phyloP scores from a whole-genome alignment of 1,284 basidiomycete species.

The Exsudoporus floridanus region DNA sequence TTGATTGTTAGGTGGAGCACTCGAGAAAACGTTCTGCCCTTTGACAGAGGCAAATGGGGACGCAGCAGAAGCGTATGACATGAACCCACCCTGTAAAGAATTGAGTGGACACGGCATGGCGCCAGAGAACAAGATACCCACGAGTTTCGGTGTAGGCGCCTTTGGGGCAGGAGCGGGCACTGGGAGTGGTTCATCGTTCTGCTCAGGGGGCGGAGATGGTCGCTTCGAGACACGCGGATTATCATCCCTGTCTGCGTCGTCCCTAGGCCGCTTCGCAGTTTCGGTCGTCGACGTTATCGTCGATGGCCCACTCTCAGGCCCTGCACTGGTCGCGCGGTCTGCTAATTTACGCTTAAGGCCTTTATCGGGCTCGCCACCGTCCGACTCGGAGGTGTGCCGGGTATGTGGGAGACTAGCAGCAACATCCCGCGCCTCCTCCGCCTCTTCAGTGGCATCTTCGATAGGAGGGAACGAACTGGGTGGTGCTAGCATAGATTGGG shows the following conservation, averaged over 20 bases:
- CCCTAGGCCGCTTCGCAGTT: conserved; percentile 35
- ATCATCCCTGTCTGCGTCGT: conserved; percentile 35
- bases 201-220: conserved; percentile 66
- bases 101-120: conserved; percentile 8
- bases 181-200: conserved; percentile 33
- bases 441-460: conserved; percentile 27
- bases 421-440: conserved; percentile 22
- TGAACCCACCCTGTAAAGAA: conserved; percentile 56
- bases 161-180: conserved; percentile 16
- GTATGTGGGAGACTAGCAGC: conserved; percentile 34
- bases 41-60: conserved; percentile 71
- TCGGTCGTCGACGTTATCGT: conserved; percentile 15
- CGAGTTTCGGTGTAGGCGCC: conserved; percentile 46
- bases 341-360: conserved; percentile 63
- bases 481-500: conserved; percentile 10
- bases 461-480: conserved; percentile 19
- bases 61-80: conserved; percentile 67
- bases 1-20: conserved; percentile 38
- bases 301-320: conserved; percentile 26
- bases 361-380: conserved; percentile 49
- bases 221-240: conserved; percentile 56
- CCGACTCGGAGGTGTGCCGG: conserved; percentile 32
- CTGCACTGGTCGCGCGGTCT: conserved; percentile 43
- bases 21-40: conserved; percentile 60
- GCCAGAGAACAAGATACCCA: conserved; percentile 33